Percentiles rank a stretch among this genome's conserved stretches.
phyloP scores from a whole-genome alignment of 306 rosid genomes.

The Ziziphus jujuba region DNA sequence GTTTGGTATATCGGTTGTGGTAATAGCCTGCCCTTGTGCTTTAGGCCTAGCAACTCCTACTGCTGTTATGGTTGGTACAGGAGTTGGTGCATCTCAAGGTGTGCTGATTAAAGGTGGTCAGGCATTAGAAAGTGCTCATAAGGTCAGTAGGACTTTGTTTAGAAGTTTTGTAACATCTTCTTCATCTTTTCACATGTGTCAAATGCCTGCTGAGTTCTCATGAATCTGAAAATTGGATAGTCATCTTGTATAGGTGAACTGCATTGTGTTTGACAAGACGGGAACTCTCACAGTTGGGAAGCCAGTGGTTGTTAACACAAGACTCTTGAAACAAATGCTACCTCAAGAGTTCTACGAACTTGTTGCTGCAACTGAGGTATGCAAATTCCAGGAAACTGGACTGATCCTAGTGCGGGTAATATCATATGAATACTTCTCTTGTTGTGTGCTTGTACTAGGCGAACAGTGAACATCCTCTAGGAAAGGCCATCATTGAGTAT shows the following conservation, averaged over 20 bases:
- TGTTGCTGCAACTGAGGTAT: slow-evolving; percentile 78
- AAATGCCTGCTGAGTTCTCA: neutral
- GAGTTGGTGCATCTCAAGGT: slow-evolving; percentile 92
- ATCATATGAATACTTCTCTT: neutral
- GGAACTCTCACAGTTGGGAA: slow-evolving; percentile 89
- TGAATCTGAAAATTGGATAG: neutral
- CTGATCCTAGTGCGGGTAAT: neutral
- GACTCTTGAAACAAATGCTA: slow-evolving; percentile 34
- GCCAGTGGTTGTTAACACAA: slow-evolving; percentile 67
- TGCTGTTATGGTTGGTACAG: slow-evolving; percentile 91
- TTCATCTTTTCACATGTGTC: too few species aligned
- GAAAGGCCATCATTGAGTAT: slow-evolving; percentile 71
- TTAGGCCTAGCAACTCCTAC: slow-evolving; percentile 92
- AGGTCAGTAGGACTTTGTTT: slow-evolving; percentile 38
- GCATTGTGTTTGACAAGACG: slow-evolving; percentile 90
- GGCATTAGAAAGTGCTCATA: slow-evolving; percentile 80
- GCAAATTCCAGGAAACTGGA: slow-evolving; percentile 1
- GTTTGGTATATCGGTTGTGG: slow-evolving; percentile 91
- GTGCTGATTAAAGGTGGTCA: slow-evolving; percentile 87
- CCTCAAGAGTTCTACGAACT: slow-evolving; percentile 52
- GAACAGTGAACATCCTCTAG: slow-evolving; percentile 89
- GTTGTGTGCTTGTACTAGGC: slow-evolving; percentile 45
- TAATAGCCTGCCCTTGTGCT: slow-evolving; percentile 96
- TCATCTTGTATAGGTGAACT: slow-evolving; percentile 52
- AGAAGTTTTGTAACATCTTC: too few species aligned